A percentile compares a stretch with the other conserved stretches of the same genome.
Conservation (phyloP, 2,329 filamentous ascomycete genomes). For the Aspergillus sp. region DNA sequence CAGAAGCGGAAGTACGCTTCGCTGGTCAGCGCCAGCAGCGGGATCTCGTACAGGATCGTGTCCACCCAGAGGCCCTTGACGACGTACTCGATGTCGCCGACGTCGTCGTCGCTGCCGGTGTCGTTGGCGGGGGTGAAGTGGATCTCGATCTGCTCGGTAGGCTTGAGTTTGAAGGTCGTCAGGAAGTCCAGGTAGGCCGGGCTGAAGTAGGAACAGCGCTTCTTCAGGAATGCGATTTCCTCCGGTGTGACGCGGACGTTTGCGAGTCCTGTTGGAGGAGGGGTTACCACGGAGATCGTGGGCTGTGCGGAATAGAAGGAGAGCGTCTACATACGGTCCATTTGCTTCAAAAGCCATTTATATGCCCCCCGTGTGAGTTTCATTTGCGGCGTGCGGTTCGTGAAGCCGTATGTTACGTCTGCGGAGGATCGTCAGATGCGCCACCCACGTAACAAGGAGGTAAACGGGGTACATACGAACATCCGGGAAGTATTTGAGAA, state of each 20-base stretch:
- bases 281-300: not conserved
- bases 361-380: constrained; percentile 81
- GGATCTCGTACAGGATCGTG: constrained; percentile 97
- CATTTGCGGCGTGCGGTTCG: constrained; percentile 92
- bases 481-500: constrained; percentile 86
- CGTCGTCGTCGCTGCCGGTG: constrained; percentile 61
- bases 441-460: not conserved
- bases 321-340: constrained; percentile 61
- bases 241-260: constrained; percentile 76
- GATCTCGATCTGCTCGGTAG: constrained; percentile 73
- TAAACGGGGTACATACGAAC: constrained; percentile 40
- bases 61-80: constrained; percentile 86
- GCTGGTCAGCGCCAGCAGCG: constrained; percentile 83
- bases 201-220: constrained; percentile 77
- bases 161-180: constrained; percentile 75
- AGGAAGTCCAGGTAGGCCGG: constrained; percentile 78
- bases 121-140: constrained; percentile 59
- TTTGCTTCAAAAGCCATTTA: constrained; percentile 80
- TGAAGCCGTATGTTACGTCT: constrained; percentile 88
- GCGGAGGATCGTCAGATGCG: not conserved
- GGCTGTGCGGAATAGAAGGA: constrained; percentile 11
- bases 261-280: constrained; percentile 64
- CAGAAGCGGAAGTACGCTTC: constrained; percentile 98
- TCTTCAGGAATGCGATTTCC: constrained; percentile 75
- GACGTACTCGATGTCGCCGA: constrained; percentile 73